These are phyloP conservation scores for Yamadazyma ubonensis DNA, from an alignment of 805 yeast species.

Conservation along the genomic window DNA sequence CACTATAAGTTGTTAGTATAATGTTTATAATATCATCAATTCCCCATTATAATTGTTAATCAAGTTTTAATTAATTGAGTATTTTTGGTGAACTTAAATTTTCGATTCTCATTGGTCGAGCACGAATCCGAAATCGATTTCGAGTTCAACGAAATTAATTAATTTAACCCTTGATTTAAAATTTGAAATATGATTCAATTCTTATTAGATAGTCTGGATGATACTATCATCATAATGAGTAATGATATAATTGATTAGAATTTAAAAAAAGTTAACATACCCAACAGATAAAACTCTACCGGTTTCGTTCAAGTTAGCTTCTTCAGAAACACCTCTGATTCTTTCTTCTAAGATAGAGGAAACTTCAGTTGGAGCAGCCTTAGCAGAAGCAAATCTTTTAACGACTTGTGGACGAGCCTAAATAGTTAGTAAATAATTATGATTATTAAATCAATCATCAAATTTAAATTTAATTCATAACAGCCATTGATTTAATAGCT, in stretches of 20 bases:
- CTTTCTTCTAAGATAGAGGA: constrained; percentile 98
- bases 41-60: not conserved
- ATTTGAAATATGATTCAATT: too few species aligned
- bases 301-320: constrained; percentile 97
- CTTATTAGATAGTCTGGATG: too few species aligned
- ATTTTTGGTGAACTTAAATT: not conserved
- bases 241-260: not conserved
- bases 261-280: constrained; percentile 46
- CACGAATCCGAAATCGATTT: constrained; percentile 11
- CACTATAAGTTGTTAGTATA: constrained; percentile 61
- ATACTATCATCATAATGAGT: not conserved
- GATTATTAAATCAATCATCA: too few species aligned
- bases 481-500: too few species aligned
- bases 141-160: not conserved
- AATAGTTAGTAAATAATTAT: constrained; percentile 14
- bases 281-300: constrained; percentile 99
- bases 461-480: too few species aligned
- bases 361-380: constrained; percentile 99
- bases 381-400: constrained; percentile 87
- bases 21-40: not conserved
- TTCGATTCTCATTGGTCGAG: constrained; percentile 17
- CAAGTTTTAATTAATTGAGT: too few species aligned
- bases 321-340: constrained; percentile 98
- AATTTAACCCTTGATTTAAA: too few species aligned
- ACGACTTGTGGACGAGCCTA: constrained; percentile 75